Base-by-base conservation (phyloP, 495 filamentous ascomycete genomes). In the Astrothelium subdiscretum region DNA sequence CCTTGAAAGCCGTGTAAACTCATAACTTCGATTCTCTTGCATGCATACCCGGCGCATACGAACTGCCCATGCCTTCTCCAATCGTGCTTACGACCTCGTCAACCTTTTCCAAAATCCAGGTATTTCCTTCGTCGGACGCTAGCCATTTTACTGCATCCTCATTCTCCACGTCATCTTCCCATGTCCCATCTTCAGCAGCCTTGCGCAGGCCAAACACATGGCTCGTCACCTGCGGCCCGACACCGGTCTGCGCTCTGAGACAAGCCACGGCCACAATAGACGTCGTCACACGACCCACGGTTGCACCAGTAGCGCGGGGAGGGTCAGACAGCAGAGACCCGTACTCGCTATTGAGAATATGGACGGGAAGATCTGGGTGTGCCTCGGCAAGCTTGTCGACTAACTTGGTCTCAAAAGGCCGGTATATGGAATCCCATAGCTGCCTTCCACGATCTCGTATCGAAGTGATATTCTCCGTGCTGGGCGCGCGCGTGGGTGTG, bases 301-400 rank as follows among this genome's bases (percentile, higher is more conserved):
- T 80, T 3, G 73, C 81, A 15, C 78, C 75, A 2, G 65, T 60
- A 1, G 71, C 70, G 2, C 66, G 63, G 1, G 69, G 66, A 0
- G 87, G 87, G 66, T 90, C 85, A 0, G 85, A 78, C 38, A 92
- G 78, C 15, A 91, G 65, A 18, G 82, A 82, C 0, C 87, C 85
- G 69, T 92, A 92, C 62, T 91, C 82, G 62, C 76, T 76, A 54
- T 83, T 78, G 32, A 91, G 74, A 64, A 92, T 90, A 61, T 85
- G 80, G n/a, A 90, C 86, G 0, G 88, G 88, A 20, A 92, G 71
- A 67, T 92, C 88, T 1, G 88, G 87, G 66, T 92, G 88, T 13
- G 85, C 81, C 29, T 80, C 77, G 0, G 82, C 85, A 0, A 92
- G 78, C 69, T 84, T 87, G 4, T 77, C 69, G 58, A 82, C 80